Base-by-base conservation (phyloP, 164 flowering plant genomes). In the Tetrastigma voinierianum region DNA sequence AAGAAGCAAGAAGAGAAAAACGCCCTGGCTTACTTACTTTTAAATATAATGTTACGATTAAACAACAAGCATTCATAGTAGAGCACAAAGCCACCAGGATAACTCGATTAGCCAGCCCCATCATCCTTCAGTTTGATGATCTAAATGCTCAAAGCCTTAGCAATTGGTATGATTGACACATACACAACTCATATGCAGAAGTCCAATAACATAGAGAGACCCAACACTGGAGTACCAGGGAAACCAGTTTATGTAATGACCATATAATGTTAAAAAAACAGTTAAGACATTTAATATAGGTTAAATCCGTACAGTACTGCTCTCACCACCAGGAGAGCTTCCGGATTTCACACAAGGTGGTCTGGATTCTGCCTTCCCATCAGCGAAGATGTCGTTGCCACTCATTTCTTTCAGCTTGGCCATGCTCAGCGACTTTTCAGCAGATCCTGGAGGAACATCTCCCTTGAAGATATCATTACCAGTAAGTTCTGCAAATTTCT, bases 281-380 rank as follows among this genome's bases (percentile, higher is more conserved):
- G 40, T 32, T 11, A 12, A 25, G 9, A 45, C 14, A n/a, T n/a
- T 49, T 57, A 25, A 62, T 53, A 48, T 11, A 12, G 53, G 43
- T 69, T 52, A 72, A 51, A 66, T 70, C 73, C 70, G 73, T 7
- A 90, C 74, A 52, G 90, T 91, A 86, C 90, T 90, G 90, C 98
- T 93, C 67, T 85, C 94, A 1, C 98, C 98, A 64, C 97, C 97
- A 19, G 97, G 98, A 60, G 97, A n/a, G n/a, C n/a, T n/a, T n/a
- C n/a, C n/a, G n/a, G n/a, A n/a, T n/a, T n/a, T n/a, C n/a, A n/a
- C n/a, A n/a, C n/a, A n/a, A n/a, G n/a, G n/a, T n/a, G n/a, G n/a
- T n/a, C 93, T 65, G 51, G 91, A 74, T 17, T 79, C 78, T 20
- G 73, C 82, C 73, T 88, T 90, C 17, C 93, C 96, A 79, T 93